These are phyloP conservation scores for Castanospermum australe DNA, from an alignment of 306 rosid genomes.

Conservation along the genomic window DNA sequence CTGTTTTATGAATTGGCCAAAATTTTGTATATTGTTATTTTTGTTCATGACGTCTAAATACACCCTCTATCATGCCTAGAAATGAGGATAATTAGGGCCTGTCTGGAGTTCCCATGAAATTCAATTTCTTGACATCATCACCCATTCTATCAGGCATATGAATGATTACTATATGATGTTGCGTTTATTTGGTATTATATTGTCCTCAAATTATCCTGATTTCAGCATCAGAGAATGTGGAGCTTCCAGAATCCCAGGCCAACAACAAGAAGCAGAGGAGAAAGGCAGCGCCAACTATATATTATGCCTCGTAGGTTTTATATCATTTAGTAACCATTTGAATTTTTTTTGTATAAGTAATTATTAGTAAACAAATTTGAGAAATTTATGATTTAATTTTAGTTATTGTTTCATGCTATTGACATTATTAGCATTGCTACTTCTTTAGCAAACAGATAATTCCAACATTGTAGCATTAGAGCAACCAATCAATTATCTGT, in stretches of 20 bases:
- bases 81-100: not conserved
- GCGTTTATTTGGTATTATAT: not conserved
- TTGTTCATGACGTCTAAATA: no score
- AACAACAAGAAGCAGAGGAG: slow-evolving; percentile 60
- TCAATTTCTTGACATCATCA: not conserved
- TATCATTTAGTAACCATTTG: not conserved
- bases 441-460: not conserved
- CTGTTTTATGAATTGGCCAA: not conserved
- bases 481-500: not conserved
- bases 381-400: not conserved
- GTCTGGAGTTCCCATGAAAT: not conserved
- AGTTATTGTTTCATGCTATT: slow-evolving; percentile 2
- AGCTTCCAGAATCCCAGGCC: slow-evolving; percentile 37
- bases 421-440: not conserved
- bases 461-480: not conserved
- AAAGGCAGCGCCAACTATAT: slow-evolving; percentile 66
- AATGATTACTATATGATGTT: not conserved
- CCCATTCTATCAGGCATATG: not conserved
- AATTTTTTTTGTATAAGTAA: not conserved
- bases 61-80: not conserved
- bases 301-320: slow-evolving; percentile 77
- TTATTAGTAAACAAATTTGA: not conserved
- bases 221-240: slow-evolving; percentile 43
- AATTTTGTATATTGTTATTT: not conserved
- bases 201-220: not conserved